These are phyloP conservation scores for Arthrobotrys pseudoclavata DNA, from an alignment of 2,329 filamentous ascomycete species.

Conservation along the genomic window DNA sequence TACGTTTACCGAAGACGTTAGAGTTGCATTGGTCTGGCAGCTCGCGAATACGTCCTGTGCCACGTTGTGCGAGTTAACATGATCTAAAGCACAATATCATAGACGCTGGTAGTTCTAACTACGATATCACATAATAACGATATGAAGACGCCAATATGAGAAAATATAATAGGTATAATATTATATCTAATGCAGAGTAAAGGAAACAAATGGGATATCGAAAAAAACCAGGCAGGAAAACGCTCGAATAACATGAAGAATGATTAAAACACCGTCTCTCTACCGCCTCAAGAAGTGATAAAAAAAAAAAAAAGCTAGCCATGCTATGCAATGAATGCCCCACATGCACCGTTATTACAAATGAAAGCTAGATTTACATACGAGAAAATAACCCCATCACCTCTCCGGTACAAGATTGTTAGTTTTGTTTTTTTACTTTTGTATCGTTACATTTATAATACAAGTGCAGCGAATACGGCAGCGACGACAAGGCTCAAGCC, in stretches of 20 bases:
- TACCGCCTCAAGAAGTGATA: constrained; percentile 26
- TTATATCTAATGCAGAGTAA: constrained; percentile 35
- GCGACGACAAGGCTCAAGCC: constrained; percentile 38
- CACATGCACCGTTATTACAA: constrained; percentile 62
- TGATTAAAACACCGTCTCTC: constrained; percentile 9
- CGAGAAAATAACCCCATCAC: constrained; percentile 6
- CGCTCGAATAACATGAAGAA: constrained; percentile 51
- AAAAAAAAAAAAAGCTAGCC: constrained; percentile 43
- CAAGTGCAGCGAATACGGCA: constrained; percentile 49
- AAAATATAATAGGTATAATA: constrained; percentile 35
- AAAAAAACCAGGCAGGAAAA: constrained; percentile 24
- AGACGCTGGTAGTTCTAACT: too few relatives aligned
- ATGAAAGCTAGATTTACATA: constrained; percentile 37
- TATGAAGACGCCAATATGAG: not conserved
- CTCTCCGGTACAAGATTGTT: not conserved
- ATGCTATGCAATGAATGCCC: constrained; percentile 60
- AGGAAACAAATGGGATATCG: constrained; percentile 47
- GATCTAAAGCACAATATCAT: too few relatives aligned
- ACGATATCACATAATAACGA: not conserved
- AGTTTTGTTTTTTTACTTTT: constrained; percentile 27
- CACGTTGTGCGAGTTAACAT: not conserved
- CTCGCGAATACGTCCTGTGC: not conserved
- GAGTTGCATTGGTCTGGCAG: too few relatives aligned
- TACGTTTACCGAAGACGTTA: not conserved
- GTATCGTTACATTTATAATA: constrained; percentile 56